These are phyloP conservation scores for Mrakia gelida DNA, from an alignment of 768 basidiomycete species.

Conservation along the genomic window DNA sequence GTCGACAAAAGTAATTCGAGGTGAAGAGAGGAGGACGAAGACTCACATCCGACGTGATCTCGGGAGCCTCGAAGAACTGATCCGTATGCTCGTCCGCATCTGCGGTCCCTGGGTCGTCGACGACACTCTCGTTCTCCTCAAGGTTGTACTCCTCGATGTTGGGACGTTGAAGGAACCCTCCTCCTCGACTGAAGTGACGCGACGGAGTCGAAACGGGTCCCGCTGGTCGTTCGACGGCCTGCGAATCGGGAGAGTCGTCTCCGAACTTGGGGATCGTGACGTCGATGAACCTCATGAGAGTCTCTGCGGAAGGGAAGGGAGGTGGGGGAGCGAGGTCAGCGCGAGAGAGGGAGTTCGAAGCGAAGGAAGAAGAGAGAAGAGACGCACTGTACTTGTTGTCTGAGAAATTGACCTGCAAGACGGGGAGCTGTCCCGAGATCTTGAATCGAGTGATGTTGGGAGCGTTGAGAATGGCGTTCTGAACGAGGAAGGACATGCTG, in stretches of 20 bases:
- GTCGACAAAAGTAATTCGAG: too few species aligned
- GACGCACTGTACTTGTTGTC: constrained; percentile 45
- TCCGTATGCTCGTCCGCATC: constrained; percentile 37
- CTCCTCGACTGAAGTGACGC: constrained; percentile 34
- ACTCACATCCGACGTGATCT: constrained; percentile 57
- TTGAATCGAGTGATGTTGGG: constrained; percentile 82
- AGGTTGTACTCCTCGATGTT: constrained; percentile 61
- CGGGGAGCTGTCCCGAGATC: constrained; percentile 79
- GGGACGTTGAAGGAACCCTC: constrained; percentile 34
- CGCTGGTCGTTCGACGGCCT: background rate
- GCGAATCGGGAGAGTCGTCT: constrained; percentile 42
- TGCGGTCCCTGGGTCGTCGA: constrained; percentile 49
- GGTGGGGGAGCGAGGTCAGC: background rate
- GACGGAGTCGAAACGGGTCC: background rate
- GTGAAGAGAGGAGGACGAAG: too few species aligned
- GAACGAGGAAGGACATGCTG: constrained; percentile 79
- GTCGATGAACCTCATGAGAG: constrained; percentile 86
- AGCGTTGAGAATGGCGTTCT: constrained; percentile 85
- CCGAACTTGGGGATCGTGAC: constrained; percentile 77
- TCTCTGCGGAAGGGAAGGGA: constrained; percentile 48
- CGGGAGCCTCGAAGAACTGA: constrained; percentile 66
- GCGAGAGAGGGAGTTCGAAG: background rate
- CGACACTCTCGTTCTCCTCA: constrained; percentile 42
- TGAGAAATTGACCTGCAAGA: constrained; percentile 70
- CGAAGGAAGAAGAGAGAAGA: background rate